A percentile compares a stretch with the other conserved stretches of the same genome.
phyloP scores from a whole-genome alignment of 2,329 filamentous ascomycete species.

The Colletotrichum sp. region DNA sequence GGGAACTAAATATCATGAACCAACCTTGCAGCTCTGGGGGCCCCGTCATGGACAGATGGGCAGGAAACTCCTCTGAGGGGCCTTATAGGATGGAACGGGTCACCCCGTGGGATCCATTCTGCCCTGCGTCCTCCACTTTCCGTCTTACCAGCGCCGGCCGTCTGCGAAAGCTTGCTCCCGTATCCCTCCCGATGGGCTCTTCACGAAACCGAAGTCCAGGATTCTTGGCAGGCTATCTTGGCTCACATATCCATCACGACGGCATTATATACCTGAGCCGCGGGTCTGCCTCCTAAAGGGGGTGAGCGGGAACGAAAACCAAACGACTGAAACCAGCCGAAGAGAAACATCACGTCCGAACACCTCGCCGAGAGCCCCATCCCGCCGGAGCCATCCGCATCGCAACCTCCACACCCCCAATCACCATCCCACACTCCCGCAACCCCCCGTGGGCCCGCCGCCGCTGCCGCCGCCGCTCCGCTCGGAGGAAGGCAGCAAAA shows the following conservation, averaged over 20 bases:
- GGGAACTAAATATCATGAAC: not conserved
- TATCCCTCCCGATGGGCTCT: not conserved
- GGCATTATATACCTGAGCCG: not conserved
- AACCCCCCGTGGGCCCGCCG: not conserved
- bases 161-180: not conserved
- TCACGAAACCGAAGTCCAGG: not conserved
- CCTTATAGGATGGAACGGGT: not conserved
- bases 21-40: not conserved
- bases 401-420: not conserved
- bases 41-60: not conserved
- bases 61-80: not conserved
- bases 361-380: not conserved
- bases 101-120: not conserved
- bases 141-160: not conserved
- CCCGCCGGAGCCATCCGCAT: not conserved
- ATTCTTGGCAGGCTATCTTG: not conserved
- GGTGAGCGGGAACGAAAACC: not conserved
- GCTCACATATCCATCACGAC: not conserved
- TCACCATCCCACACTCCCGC: not conserved
- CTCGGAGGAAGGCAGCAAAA: not conserved
- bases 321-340: not conserved
- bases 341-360: not conserved
- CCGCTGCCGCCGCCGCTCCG: not conserved
- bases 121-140: accelerated
- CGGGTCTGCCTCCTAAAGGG: not conserved